Evolutionary conservation across 2,329 filamentous ascomycete species (phyloP).

Genomic region (Calycina herbarum): DNA sequence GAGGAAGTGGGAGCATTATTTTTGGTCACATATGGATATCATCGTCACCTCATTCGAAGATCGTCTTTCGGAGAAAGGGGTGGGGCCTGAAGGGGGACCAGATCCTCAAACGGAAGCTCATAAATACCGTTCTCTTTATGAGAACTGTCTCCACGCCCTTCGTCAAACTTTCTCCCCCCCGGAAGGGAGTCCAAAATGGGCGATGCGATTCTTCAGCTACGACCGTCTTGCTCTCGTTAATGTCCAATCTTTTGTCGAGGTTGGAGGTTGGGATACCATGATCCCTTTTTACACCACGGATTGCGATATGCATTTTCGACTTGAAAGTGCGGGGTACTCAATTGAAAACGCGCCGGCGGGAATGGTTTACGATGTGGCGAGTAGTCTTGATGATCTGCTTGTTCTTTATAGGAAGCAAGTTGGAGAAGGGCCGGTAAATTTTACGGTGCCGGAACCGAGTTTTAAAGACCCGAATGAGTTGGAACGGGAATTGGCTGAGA

Average conservation of each 20-base stretch:
- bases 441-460: too few species aligned
- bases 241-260: slow-evolving; percentile 43
- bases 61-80: background rate
- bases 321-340: slow-evolving; percentile 48
- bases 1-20: slow-evolving; percentile 50
- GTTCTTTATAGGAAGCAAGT: slow-evolving; percentile 43
- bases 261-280: slow-evolving; percentile 55
- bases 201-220: slow-evolving; percentile 56
- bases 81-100: background rate
- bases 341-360: slow-evolving; percentile 43
- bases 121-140: slow-evolving; percentile 25
- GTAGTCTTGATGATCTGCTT: slow-evolving; percentile 46
- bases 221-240: slow-evolving; percentile 60
- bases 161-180: slow-evolving; percentile 12
- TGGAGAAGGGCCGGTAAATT: slow-evolving; percentile 35
- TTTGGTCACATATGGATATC: slow-evolving; percentile 59
- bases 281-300: slow-evolving; percentile 60
- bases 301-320: slow-evolving; percentile 54
- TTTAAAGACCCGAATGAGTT: background rate
- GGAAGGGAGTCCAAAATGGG: slow-evolving; percentile 43
- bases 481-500: slow-evolving; percentile 6
- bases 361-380: slow-evolving; percentile 48
- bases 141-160: slow-evolving; percentile 21
- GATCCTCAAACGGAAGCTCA: background rate
- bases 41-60: slow-evolving; percentile 46